phyloP scores from a whole-genome alignment of 23 red algal genomes.

The Gracilaria domingensis region DNA sequence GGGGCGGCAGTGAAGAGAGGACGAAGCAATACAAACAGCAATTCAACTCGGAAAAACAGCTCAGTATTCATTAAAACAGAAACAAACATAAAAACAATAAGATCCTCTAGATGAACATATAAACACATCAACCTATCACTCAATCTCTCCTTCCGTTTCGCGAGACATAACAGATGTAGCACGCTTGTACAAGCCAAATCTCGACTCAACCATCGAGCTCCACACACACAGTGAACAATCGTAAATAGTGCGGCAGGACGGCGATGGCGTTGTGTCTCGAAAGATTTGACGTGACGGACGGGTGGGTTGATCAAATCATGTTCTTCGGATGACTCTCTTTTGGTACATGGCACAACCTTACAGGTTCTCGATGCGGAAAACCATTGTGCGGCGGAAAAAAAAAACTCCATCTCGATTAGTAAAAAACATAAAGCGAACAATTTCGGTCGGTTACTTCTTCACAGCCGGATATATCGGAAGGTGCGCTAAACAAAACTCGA shows the following conservation, averaged over 20 bases:
- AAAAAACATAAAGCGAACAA: not conserved
- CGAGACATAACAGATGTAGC: not conserved
- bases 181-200: not conserved
- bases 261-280: not conserved
- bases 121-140: not conserved
- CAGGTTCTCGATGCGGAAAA: not conserved
- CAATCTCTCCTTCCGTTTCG: not conserved
- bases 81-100: not conserved
- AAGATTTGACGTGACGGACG: not conserved
- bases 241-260: too few relatives aligned
- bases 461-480: not conserved
- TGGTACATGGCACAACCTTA: not conserved
- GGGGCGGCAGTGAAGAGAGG: too few relatives aligned
- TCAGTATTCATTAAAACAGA: not conserved
- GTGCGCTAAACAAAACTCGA: not conserved
- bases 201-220: not conserved
- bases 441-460: not conserved
- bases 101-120: constrained; percentile 1
- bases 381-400: not conserved
- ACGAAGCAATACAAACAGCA: not conserved
- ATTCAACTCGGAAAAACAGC: not conserved
- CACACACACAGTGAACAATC: too few relatives aligned
- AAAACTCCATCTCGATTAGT: not conserved
- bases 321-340: not conserved
- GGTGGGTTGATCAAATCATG: not conserved